Evolutionary conservation across 163 green algal genomes (phyloP), one percentile per base, ranked within the genome.

Genomic region (Chlorella variabilis): DNA sequence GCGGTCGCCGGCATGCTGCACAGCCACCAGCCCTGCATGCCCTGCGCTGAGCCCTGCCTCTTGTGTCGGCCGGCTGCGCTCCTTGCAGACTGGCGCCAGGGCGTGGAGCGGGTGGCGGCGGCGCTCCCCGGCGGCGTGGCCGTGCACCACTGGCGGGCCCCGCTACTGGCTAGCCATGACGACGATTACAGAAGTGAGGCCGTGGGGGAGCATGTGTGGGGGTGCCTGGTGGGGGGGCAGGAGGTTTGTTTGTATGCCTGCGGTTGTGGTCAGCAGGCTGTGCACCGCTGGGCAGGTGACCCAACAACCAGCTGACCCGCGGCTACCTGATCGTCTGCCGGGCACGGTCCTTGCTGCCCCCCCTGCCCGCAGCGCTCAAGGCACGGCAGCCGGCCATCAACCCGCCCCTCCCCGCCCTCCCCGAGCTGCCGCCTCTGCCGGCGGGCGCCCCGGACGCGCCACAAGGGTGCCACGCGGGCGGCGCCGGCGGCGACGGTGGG

Each of bases 71-170:
- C 9, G 45, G 45, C 45, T 54, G n/a, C n/a, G 3, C 1, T 18
- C 85, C 83, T 84, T 81, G 85, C 93, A 81, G 21, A 31, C 38
- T 42, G 82, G 70, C 25, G 76, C 23, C 15, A 51, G 36, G 73
- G 56, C n/a, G 39, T 87, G 36, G 70, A 36, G 0, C 17, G 21
- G 6, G 71, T 65, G 17, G 42, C 20, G 18, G 23, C 54, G 15
- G 54, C 65, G 21, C 67, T 84, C 8, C 27, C 68, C 0, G 25
- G 21, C 3, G 75, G 62, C 7, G 41, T 61, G 13, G 31, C 59
- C 9, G n/a, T 85, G 31, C 41, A 70, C 2, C 54, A 51, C 15
- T 87, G 82, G 82, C 33, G 9, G 0, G 73, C 82, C 27, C 82
- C 75, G 21, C 65, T 87, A 9, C 63, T 75, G 20, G 11, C 56